These are phyloP conservation scores for Naumovozyma baii DNA, from an alignment of 805 yeast species.

Conservation along the genomic window DNA sequence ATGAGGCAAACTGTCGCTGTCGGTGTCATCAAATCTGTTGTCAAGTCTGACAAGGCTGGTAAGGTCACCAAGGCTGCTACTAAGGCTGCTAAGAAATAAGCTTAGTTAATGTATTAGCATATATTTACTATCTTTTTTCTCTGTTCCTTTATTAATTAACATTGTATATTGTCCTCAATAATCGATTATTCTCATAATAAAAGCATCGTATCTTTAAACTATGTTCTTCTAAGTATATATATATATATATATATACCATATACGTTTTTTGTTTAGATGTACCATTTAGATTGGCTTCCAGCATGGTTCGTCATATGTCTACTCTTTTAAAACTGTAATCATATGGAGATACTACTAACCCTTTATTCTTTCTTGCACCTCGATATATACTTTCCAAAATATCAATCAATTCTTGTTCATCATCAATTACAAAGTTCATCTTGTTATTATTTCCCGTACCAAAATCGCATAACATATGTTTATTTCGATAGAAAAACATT, in stretches of 20 bases:
- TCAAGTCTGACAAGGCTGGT: slow-evolving; percentile 76
- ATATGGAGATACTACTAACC: slow-evolving; percentile 77
- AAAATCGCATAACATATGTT: slow-evolving; percentile 97
- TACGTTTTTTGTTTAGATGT: not conserved
- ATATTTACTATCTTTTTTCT: slow-evolving; percentile 9
- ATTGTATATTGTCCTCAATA: slow-evolving; percentile 9
- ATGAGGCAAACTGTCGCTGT: slow-evolving; percentile 99
- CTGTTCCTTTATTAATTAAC: slow-evolving; percentile 3
- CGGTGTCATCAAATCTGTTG: slow-evolving; percentile 96
- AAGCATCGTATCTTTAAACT: slow-evolving; percentile 1
- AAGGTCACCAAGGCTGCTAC: slow-evolving; percentile 94
- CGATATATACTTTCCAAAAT: slow-evolving; percentile 81
- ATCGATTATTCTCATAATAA: not conserved
- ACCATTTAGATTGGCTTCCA: not conserved
- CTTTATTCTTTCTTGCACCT: slow-evolving; percentile 89
- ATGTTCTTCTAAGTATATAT: slow-evolving; percentile 4
- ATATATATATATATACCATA: not conserved
- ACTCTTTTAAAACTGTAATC: slow-evolving; percentile 42
- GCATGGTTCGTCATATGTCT: not conserved
- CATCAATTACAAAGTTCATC: slow-evolving; percentile 67
- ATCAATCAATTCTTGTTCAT: slow-evolving; percentile 84
- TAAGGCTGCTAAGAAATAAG: slow-evolving; percentile 30
- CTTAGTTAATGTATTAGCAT: slow-evolving; percentile 7
- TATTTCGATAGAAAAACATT: slow-evolving; percentile 88
- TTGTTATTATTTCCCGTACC: slow-evolving; percentile 98